Conservation (phyloP, 345 rosid species). For the Linum trigynum region DNA sequence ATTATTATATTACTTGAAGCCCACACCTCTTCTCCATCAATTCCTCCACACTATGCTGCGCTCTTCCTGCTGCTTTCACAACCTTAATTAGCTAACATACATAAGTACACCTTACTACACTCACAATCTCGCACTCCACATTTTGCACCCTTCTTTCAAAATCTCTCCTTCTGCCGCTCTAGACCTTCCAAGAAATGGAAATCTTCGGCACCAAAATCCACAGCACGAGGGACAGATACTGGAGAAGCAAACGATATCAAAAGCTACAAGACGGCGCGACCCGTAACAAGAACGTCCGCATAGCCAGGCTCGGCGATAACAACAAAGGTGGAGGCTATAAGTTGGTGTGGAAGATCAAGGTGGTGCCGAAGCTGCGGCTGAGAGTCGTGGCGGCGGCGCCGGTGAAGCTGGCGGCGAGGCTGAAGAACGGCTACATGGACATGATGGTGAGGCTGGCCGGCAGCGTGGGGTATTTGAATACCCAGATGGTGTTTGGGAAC, state of each 20-base stretch:
- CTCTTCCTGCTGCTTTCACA: too few species aligned
- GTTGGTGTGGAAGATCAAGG: slow-evolving; percentile 29
- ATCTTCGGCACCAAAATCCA: neutral
- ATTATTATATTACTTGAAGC: too few species aligned
- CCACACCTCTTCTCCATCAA: too few species aligned
- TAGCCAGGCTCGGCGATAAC: slow-evolving; percentile 15
- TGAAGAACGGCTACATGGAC: slow-evolving; percentile 24
- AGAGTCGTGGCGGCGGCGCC: slow-evolving; percentile 18
- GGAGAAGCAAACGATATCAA: slow-evolving; percentile 29
- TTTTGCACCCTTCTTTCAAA: too few species aligned
- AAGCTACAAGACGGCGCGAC: slow-evolving; percentile 7
- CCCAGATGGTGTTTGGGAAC: slow-evolving; percentile 16
- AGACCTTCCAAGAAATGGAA: neutral
- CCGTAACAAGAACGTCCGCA: slow-evolving; percentile 13
- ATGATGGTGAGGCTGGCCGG: slow-evolving; percentile 29
- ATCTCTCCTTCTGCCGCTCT: neutral
- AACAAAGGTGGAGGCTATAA: neutral
- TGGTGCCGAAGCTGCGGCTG: slow-evolving; percentile 21
- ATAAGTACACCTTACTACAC: too few species aligned
- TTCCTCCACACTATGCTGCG: too few species aligned
- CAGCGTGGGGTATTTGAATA: slow-evolving; percentile 18
- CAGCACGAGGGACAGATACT: slow-evolving; percentile 18
- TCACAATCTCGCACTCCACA: too few species aligned
- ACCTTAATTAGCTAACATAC: too few species aligned
- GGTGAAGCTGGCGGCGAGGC: slow-evolving; percentile 18